Base-by-base conservation (phyloP, 2,329 filamentous ascomycete genomes). In the Colletotrichum aenigma region DNA sequence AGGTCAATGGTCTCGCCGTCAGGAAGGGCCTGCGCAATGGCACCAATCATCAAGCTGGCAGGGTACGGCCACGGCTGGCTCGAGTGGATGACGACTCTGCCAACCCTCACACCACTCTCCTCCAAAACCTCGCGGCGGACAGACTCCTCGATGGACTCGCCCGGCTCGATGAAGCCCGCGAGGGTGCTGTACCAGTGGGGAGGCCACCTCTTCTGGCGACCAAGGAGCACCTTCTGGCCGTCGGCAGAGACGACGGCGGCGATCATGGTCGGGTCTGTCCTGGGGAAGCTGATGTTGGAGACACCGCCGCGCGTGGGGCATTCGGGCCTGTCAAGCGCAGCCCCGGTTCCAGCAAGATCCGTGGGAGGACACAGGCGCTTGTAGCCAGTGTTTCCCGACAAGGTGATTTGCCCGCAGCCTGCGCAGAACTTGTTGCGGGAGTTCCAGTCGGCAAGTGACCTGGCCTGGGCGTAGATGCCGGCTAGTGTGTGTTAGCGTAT, bases 231-330 rank as follows among this genome's bases (percentile, higher is more conserved):
- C 76, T 92, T 91, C 78, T 93, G 90, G 66, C 94, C 94, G 79
- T 97, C 95, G 66, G 93, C 89, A 69, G 94, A 97, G 36, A 98
- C 91, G 13, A 98, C 93, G 1, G 96, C 96, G 86, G 97, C 96
- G 85, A 99, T 99, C 83, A 98, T 96, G 32, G 95, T 98, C 1
- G 96, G 96, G 80, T 98, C 96, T 3, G 96, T 98, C 66, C 96
- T 92, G 4, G 96, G 96, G 88, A 98, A 98, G 81, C 91, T 94
- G 69, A 98, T 89, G 85, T 99, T 99, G 36, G 96, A 98, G 61
- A 99, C 87, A 30, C 95, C 96, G 52, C 92, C 94, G 70, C 97
- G 92, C 1, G 96, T 97, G 9, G 91, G 93, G 85, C 97, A 99
- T 21, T 93, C 90, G 2, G 89, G 89, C 10, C 95, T 92, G 56